Base-by-base conservation (phyloP, 148 eudicot species). In the Selenicereus undatus region DNA sequence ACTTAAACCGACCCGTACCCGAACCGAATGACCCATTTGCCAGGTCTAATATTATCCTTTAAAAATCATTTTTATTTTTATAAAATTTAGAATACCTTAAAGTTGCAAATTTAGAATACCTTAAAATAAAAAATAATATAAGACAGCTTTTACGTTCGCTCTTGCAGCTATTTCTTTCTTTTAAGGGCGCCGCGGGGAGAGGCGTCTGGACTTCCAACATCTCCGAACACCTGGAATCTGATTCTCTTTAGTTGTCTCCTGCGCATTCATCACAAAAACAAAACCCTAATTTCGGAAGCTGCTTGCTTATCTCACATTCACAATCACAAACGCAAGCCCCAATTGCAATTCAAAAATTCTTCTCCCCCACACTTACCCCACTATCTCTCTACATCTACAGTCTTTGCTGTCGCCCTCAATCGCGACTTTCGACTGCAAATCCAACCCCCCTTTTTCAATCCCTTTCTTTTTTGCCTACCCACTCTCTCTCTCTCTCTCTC, bases 401-500 rank as follows among this genome's bases (percentile, higher is more conserved):
- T 91, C 86, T 79, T 86, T 90, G 86, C 93, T 93, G 97, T 93
- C 97, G 87, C 97, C 91, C 83, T 93, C 97, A 93, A 83, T 89
- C 64, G 87, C 91, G 91, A 90, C 98, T 93, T 93, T 93, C 88
- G 56, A 48, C 52, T 48, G 1, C 62, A 16, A 64, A 64, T 11
- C 68, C 68, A 13, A 2, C 84, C 80, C 71, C 71, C 60, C 73
- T 82, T 66, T 82, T 66, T 81, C 42, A 75, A 51, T 71, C 51
- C 75, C 27, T 80, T 80, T 81, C 77, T 81, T 77, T 85, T 50
- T 43, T 5, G 20, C 65, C 75, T 76, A 36, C 79, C 80, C 56
- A 60, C 74, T 81, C 72, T 83, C 81, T 85, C 83, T 81, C 48
- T 32, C 32, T 32, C 32, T 32, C 32, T 32, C 32, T 32, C 32